phyloP scores from a whole-genome alignment of 371 early-diverging fungal genomes.

The Sporodiniella umbellata region DNA sequence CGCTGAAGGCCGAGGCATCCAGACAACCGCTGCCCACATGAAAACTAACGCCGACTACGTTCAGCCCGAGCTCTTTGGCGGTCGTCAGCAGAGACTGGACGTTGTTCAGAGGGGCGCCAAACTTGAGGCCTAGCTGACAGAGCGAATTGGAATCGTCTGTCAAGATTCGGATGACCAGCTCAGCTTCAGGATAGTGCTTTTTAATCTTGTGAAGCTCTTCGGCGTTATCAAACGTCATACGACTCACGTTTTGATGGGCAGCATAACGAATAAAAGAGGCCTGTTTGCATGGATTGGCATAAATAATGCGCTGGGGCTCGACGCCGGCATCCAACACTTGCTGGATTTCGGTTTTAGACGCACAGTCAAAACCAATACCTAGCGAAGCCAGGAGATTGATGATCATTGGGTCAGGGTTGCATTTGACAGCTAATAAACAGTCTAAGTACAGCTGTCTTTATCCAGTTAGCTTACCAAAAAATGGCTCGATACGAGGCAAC shows the following conservation, averaged over 20 bases:
- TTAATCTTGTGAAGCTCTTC: slow-evolving; percentile 95
- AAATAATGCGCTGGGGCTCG: slow-evolving; percentile 82
- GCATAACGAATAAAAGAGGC: slow-evolving; percentile 91
- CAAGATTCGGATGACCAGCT: slow-evolving; percentile 89
- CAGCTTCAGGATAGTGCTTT: slow-evolving; percentile 74
- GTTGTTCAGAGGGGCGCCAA: slow-evolving; percentile 85
- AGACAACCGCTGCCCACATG: slow-evolving; percentile 96
- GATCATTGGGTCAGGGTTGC: slow-evolving; percentile 90
- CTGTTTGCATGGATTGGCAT: slow-evolving; percentile 98
- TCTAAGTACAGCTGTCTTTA: no score
- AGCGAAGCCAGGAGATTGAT: slow-evolving; percentile 79
- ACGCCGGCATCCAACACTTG: slow-evolving; percentile 78
- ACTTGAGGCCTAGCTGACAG: slow-evolving; percentile 94
- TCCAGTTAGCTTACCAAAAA: slow-evolving; percentile 83
- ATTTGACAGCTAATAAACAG: slow-evolving; percentile 98
- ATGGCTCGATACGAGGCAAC: slow-evolving; percentile 92
- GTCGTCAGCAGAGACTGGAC: slow-evolving; percentile 66
- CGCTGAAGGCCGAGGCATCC: slow-evolving; percentile 86
- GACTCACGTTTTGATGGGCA: slow-evolving; percentile 66
- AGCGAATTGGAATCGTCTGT: slow-evolving; percentile 92
- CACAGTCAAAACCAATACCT: slow-evolving; percentile 94
- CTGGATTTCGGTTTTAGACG: slow-evolving; percentile 86
- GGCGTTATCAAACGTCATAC: slow-evolving; percentile 98
- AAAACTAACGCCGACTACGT: slow-evolving; percentile 89
- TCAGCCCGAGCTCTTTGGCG: slow-evolving; percentile 78